Evolutionary conservation across 2,329 filamentous ascomycete species (phyloP).

Genomic region (Calycina herbarum): DNA sequence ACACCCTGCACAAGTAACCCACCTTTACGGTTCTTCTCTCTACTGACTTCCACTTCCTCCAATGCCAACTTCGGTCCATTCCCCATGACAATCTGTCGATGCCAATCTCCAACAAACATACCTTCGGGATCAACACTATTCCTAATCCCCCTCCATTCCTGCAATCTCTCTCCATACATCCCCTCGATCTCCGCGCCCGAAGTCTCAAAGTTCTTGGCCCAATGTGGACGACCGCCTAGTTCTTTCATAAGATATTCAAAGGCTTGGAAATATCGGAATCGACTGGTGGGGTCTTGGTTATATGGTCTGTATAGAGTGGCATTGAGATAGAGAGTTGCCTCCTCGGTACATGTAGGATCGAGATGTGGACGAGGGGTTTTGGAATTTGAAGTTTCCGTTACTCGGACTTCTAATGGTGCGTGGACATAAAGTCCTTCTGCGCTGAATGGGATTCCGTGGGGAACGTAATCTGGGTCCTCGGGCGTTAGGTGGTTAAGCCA

Average conservation of each 20-base stretch:
- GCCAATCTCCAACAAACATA: slow-evolving; percentile 91
- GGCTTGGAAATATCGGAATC: slow-evolving; percentile 77
- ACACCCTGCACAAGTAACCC: slow-evolving; percentile 28
- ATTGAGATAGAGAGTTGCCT: slow-evolving; percentile 83
- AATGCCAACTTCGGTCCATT: slow-evolving; percentile 29
- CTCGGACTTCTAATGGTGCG: slow-evolving; percentile 88
- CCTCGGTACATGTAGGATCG: slow-evolving; percentile 67
- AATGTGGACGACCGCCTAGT: slow-evolving; percentile 79
- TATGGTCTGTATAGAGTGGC: slow-evolving; percentile 88
- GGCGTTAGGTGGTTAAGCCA: slow-evolving; percentile 72
- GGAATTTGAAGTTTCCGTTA: slow-evolving; percentile 64
- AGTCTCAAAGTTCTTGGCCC: slow-evolving; percentile 85
- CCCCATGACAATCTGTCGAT: slow-evolving; percentile 65
- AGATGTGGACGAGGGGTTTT: slow-evolving; percentile 57
- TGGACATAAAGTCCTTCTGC: slow-evolving; percentile 80
- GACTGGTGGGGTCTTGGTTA: slow-evolving; percentile 72
- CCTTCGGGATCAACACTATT: slow-evolving; percentile 74
- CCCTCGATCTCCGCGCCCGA: slow-evolving; percentile 59
- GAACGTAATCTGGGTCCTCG: slow-evolving; percentile 63
- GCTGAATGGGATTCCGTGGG: slow-evolving; percentile 75
- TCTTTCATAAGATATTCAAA: slow-evolving; percentile 92
- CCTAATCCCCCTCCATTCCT: slow-evolving; percentile 67
- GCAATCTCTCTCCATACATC: slow-evolving; percentile 69
- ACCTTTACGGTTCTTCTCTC: slow-evolving; percentile 29
- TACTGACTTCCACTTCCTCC: slow-evolving; percentile 34